Evolutionary conservation across 352 stramenopile genomes (phyloP), one percentile per base, ranked within the genome.

Genomic region (Phytophthora citrophthora): DNA sequence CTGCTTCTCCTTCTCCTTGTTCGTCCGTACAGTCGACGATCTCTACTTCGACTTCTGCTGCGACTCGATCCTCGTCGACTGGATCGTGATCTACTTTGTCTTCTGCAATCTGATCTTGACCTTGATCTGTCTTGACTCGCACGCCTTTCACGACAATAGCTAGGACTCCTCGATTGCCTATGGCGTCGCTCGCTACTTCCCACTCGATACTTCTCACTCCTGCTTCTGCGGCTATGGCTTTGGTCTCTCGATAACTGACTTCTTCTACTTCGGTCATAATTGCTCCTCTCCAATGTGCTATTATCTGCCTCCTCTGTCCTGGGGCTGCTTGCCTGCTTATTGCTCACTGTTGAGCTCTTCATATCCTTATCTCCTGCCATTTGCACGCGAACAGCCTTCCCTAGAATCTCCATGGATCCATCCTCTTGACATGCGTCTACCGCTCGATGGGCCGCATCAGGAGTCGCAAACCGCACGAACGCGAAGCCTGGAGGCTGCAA

Each of bases 401-500:
- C 87, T 11, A 93, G 45, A 36, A 95, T 87, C 54, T 84, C 70
- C 46, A 89, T 72, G 16, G 64, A 63, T 20, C 72, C 62, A n/a
- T 68, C 58, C 6, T 64, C 58, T 7, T 61, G 39, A 29, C 79
- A 89, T 3, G 54, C 50, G 12, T 86, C 61, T 9, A 93, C 75
- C 0, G 85, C 87, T 31, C 72, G 56, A 36, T 79, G 44, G 0
- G 85, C 87, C 12, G 77, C 72, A 1, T 78, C 77, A 12, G 63
- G 67, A 20, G 41, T 75, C 34, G 76, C 72, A 47, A 90, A 95
- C 5, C 63, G 68, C 43, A 95, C 79, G 58, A 95, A 95, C 18
- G 87, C 87, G 55, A 95, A 95, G 11, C 87, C 85, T 56, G 87
- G 87, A 44, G 87, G 87, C 80, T 93, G 46, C 41, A 64, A 9